phyloP scores from a whole-genome alignment of 768 basidiomycete genomes.

The Tricholoma bakamatsutake region DNA sequence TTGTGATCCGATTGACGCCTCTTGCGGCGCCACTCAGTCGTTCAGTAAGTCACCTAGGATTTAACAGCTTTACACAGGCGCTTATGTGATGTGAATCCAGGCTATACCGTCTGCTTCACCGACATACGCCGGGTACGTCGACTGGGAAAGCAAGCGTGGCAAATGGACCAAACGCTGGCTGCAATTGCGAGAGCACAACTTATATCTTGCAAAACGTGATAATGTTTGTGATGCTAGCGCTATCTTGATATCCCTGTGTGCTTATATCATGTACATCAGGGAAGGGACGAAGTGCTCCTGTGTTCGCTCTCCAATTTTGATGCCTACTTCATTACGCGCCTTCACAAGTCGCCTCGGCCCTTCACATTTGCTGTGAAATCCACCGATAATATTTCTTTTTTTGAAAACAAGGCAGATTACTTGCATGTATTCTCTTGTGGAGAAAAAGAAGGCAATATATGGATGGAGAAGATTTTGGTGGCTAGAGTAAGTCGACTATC shows the following conservation, averaged over 20 bases:
- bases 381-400: conserved; percentile 77
- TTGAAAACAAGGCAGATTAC: conserved; percentile 87
- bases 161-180: conserved; percentile 96
- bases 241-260: not conserved
- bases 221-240: conserved; percentile 44
- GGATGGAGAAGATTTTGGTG: conserved; percentile 77
- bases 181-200: conserved; percentile 75
- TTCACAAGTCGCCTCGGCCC: conserved; percentile 76
- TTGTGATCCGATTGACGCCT: conserved; percentile 72
- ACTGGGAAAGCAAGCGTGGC: conserved; percentile 86
- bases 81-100: conserved; percentile 16
- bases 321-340: conserved; percentile 71
- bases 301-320: conserved; percentile 90
- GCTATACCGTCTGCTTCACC: conserved; percentile 42
- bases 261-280: conserved; percentile 36
- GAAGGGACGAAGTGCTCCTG: conserved; percentile 76
- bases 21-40: conserved; percentile 55
- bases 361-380: conserved; percentile 87
- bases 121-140: conserved; percentile 58
- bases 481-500: conserved; percentile 58
- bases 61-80: not conserved
- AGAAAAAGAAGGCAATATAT: conserved; percentile 63
- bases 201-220: conserved; percentile 89
- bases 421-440: conserved; percentile 80
- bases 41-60: conserved; percentile 38